Conservation (phyloP, 768 basidiomycete genomes). For the Calocybe gangraenosa region DNA sequence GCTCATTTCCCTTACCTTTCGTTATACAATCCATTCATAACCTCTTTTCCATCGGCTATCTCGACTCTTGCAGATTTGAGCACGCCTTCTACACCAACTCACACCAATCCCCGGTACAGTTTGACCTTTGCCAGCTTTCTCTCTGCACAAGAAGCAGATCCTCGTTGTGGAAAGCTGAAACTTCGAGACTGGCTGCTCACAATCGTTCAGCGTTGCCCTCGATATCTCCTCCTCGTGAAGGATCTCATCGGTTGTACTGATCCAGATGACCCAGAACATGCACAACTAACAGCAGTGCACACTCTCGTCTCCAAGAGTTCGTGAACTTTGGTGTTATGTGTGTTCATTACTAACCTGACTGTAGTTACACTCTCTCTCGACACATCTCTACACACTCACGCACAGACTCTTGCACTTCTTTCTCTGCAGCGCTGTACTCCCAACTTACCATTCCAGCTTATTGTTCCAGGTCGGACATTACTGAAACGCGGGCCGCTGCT, state of each 20-base stretch:
- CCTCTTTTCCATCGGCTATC: conserved; percentile 67
- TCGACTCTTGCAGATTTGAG: conserved; percentile 54
- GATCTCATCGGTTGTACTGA: conserved; percentile 72
- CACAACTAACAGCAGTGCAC: conserved; percentile 54
- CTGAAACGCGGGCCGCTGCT: conserved; percentile 63
- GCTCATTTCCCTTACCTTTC: conserved; percentile 91
- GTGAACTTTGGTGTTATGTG: conserved; percentile 14
- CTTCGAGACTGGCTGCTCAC: conserved; percentile 84
- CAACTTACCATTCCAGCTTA: conserved; percentile 72
- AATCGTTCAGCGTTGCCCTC: conserved; percentile 83
- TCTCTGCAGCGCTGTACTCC: conserved; percentile 76
- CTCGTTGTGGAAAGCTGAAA: conserved; percentile 68
- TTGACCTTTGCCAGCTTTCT: conserved; percentile 61
- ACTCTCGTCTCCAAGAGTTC: conserved; percentile 72
- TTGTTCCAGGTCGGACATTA: conserved; percentile 77
- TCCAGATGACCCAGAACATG: conserved; percentile 62
- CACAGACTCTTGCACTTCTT: conserved; percentile 70
- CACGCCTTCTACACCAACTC: conserved; percentile 33
- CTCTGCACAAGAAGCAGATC: conserved; percentile 59
- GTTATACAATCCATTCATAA: conserved; percentile 81
- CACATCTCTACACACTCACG: conserved; percentile 72
- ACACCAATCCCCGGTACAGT: conserved; percentile 40
- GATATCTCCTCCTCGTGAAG: conserved; percentile 80
- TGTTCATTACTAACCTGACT: neutral
- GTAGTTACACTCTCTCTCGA: conserved; percentile 77